These are phyloP conservation scores for Fusarium caatingaense DNA, from an alignment of 2,329 filamentous ascomycete species.

Conservation along the genomic window DNA sequence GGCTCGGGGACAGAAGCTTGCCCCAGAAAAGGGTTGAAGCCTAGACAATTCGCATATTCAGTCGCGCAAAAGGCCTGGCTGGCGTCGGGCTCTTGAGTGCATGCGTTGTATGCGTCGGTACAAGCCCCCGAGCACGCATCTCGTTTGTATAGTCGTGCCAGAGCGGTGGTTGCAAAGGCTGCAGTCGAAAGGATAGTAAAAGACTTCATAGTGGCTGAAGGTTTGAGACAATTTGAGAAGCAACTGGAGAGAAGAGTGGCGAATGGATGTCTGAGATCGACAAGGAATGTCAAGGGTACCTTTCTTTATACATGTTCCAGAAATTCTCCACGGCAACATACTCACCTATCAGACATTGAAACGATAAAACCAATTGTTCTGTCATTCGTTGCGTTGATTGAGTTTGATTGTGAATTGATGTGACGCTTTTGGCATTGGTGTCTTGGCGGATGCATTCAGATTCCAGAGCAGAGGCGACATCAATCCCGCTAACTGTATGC, in stretches of 20 bases:
- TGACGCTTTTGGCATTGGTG: background rate
- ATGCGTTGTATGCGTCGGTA: background rate
- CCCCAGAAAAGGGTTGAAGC: background rate
- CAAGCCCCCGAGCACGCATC: constrained; percentile 1
- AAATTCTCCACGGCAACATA: background rate
- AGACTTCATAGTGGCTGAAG: background rate
- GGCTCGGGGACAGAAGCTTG: background rate
- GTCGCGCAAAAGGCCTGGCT: background rate
- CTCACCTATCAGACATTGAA: too few relatives aligned
- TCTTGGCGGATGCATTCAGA: background rate
- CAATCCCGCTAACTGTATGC: background rate
- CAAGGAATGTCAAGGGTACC: background rate
- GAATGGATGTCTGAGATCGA: background rate
- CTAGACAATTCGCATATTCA: background rate
- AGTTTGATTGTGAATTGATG: too few relatives aligned
- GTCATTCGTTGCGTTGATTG: too few relatives aligned
- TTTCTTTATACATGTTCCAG: background rate
- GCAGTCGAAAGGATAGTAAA: background rate
- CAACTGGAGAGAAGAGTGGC: background rate
- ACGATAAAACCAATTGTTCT: too few relatives aligned
- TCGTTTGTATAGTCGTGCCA: background rate
- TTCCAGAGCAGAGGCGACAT: background rate
- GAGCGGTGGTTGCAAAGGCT: fast-evolving
- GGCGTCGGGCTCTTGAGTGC: background rate
- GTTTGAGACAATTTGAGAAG: background rate